Evolutionary conservation across 805 yeast species (phyloP), one percentile per base, ranked within the genome.

Genomic region (Torulaspora maleeae): DNA sequence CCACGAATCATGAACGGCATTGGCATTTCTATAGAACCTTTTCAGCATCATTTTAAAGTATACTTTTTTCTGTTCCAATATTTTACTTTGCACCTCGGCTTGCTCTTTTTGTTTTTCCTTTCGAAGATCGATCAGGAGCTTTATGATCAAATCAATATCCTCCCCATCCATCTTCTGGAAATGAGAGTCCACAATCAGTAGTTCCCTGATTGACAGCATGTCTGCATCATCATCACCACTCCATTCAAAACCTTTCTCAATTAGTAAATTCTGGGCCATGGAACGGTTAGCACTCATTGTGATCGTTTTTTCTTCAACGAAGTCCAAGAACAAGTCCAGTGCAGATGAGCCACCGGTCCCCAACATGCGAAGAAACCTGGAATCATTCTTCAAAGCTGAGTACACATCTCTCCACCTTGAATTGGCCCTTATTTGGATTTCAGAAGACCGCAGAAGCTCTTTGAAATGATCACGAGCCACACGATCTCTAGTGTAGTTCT

Each of bases 331-430:
- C 33, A 86, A 64, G 51, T 88, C 95, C 34, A 82, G 58, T 0
- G 95, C 83, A 1, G 80, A 74, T 0, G 96, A 87, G 0, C 96
- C 95, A 36, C 76, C 71, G 43, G 89, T 73, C 0, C 95, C 95
- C 45, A 88, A 72, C 29, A 88, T 51, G 17, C 74, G 78, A 12
- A 76, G 55, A 57, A 83, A 88, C 12, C 78, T 66, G 37, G 69
- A 70, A 49, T 82, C 83, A 27, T 76, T 74, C 47, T 77, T 77
- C 1, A 87, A 54, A 4, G 57, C 48, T 0, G 74, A 67, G 34
- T 77, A 71, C 1, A 86, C 56, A 19, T 82, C 82, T 38, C 63
- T 66, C 82, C 95, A 88, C 41, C 64, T 69, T 1, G 84, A 69
- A 45, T 74, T 74, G 1, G 84, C 79, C 6, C 62, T 61, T 20